phyloP scores from a whole-genome alignment of 75 land plant species.

The Chamaecyparis obtusa region DNA sequence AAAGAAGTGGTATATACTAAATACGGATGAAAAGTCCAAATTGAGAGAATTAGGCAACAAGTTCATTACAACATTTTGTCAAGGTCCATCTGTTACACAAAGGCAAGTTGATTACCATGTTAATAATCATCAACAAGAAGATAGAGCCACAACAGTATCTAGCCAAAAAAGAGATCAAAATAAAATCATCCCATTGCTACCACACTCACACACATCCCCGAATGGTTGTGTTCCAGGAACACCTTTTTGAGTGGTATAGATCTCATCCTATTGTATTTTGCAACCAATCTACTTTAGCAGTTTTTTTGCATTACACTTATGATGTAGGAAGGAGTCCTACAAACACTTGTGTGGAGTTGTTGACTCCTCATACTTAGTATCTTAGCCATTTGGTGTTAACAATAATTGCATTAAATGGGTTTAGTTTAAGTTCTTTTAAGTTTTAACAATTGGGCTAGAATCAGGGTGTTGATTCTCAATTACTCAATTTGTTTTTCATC shows the following conservation, averaged over 20 bases:
- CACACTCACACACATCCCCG: constrained; percentile 42
- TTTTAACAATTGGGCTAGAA: not conserved
- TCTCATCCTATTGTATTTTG: not conserved
- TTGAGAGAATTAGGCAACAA: constrained; percentile 40
- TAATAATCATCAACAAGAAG: not conserved
- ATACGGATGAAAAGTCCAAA: constrained; percentile 12
- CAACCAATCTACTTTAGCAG: not conserved
- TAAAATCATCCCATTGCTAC: constrained; percentile 8
- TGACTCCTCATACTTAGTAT: not conserved
- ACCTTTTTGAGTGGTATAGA: constrained; percentile 85
- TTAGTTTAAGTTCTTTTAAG: not conserved
- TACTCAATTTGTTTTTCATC: not conserved
- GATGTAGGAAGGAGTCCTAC: not conserved
- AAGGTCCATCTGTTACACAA: constrained; percentile 19
- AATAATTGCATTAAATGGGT: not conserved
- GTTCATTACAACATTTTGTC: constrained; percentile 82
- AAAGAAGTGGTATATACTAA: not conserved
- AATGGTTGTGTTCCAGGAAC: constrained; percentile 94
- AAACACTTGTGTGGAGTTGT: not conserved
- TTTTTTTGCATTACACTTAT: not conserved
- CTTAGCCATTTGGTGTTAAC: not conserved
- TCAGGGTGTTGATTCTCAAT: not conserved
- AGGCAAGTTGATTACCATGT: not conserved
- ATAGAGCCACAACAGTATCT: constrained; percentile 12
- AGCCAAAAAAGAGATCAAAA: constrained; percentile 8